phyloP scores from a whole-genome alignment of 257 asterid species.

The Nicotiana attenuata region DNA sequence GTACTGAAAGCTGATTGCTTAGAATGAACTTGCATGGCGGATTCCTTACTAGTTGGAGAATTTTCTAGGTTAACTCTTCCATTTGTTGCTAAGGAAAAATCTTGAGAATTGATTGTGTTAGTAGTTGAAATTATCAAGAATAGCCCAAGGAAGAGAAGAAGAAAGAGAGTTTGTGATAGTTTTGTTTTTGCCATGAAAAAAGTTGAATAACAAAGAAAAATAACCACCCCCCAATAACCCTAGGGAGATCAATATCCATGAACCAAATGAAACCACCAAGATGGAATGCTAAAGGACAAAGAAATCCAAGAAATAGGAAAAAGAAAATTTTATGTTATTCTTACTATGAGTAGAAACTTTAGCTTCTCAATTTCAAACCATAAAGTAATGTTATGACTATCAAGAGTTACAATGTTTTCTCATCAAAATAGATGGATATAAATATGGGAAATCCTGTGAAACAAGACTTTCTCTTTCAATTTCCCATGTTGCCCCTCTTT shows the following conservation, averaged over 20 bases:
- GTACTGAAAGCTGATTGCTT: not conserved
- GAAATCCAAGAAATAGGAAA: slow-evolving; percentile 3
- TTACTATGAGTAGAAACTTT: slow-evolving; percentile 14
- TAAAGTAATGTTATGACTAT: not conserved
- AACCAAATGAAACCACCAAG: slow-evolving; percentile 42
- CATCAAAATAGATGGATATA: slow-evolving; percentile 16
- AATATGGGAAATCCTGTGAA: slow-evolving; percentile 36
- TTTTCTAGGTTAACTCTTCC: not conserved
- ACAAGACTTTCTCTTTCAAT: slow-evolving; percentile 20
- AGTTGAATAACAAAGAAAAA: slow-evolving; percentile 22
- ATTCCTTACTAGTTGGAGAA: not conserved
- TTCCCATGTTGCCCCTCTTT: slow-evolving; percentile 21
- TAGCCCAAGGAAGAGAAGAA: slow-evolving; percentile 19
- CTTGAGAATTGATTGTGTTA: no score
- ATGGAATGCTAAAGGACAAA: not conserved
- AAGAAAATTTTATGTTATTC: not conserved
- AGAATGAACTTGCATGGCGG: slow-evolving; percentile 21
- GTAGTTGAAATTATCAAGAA: slow-evolving; percentile 8
- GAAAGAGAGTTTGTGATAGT: slow-evolving; percentile 16
- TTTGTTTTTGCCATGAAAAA: slow-evolving; percentile 57
- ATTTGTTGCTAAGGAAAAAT: no score
- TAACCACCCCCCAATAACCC: slow-evolving; percentile 63
- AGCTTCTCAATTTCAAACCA: not conserved
- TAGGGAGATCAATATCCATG: slow-evolving; percentile 76
- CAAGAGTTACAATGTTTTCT: slow-evolving; percentile 19